These are phyloP conservation scores for Rhizoctonia solani DNA, from an alignment of 1,284 basidiomycete species.

Conservation along the genomic window DNA sequence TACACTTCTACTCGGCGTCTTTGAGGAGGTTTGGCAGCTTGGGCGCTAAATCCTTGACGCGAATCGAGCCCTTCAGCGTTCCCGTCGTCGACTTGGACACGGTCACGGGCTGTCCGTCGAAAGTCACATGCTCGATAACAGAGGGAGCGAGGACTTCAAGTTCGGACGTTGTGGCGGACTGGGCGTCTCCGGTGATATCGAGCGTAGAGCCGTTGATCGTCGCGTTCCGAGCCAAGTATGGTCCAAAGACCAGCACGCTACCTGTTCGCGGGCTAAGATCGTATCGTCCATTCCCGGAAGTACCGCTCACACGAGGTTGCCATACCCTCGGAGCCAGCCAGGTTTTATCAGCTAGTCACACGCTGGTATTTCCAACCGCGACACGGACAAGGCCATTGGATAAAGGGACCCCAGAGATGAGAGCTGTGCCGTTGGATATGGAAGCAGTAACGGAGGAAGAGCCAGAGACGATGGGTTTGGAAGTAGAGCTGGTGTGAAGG, in stretches of 20 bases:
- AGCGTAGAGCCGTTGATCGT: constrained; percentile 25
- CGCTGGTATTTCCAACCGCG: constrained; percentile 38
- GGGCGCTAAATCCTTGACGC: constrained; percentile 39
- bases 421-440: constrained; percentile 40
- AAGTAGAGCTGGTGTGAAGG: constrained; percentile 40
- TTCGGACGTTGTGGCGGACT: constrained; percentile 25
- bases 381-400: constrained; percentile 48
- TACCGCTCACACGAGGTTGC: constrained; percentile 18
- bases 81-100: constrained; percentile 12
- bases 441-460: constrained; percentile 37
- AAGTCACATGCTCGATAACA: constrained; percentile 37
- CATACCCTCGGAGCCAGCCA: constrained; percentile 24
- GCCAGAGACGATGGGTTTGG: constrained; percentile 24
- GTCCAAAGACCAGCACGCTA: constrained; percentile 36
- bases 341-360: constrained; percentile 32
- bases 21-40: constrained; percentile 47
- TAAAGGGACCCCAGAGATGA: constrained; percentile 45
- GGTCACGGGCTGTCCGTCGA: constrained; percentile 39
- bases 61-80: constrained; percentile 24
- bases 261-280: constrained; percentile 32
- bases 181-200: constrained; percentile 35
- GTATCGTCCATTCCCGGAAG: constrained; percentile 12
- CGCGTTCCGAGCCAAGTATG: constrained; percentile 39
- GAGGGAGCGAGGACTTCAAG: constrained; percentile 35
- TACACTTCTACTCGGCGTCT: constrained; percentile 49